These are phyloP conservation scores for Tetrapisispora namnaoensis DNA, from an alignment of 805 yeast genomes.

Conservation along the genomic window DNA sequence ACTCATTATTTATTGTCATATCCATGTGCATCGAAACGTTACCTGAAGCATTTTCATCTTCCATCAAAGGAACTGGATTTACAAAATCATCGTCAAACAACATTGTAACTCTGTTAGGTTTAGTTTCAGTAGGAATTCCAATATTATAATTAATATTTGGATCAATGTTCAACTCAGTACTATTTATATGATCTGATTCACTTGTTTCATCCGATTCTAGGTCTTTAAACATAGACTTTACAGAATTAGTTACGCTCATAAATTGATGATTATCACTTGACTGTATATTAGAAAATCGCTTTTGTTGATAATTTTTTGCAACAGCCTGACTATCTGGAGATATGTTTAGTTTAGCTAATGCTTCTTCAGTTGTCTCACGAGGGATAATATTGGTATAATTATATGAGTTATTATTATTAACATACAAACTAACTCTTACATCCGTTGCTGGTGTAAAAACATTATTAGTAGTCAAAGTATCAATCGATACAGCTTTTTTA, in stretches of 20 bases:
- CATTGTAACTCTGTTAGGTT: conserved; percentile 23
- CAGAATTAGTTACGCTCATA: conserved; percentile 14
- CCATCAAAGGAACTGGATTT: not conserved
- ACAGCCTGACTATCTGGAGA: conserved; percentile 18
- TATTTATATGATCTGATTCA: not conserved
- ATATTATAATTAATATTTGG: not conserved
- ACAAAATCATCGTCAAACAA: conserved; percentile 21
- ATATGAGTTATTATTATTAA: conserved; percentile 12
- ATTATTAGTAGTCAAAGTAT: conserved; percentile 23
- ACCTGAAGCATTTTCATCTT: not conserved
- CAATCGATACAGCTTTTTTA: conserved; percentile 28
- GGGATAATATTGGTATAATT: conserved; percentile 10
- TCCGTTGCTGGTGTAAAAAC: conserved; percentile 25
- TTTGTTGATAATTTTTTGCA: conserved; percentile 10
- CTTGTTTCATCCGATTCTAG: conserved; percentile 18
- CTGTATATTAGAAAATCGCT: conserved; percentile 17
- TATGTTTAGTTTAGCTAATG: conserved; percentile 24
- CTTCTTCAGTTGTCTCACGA: conserved; percentile 28
- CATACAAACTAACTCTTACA: conserved; percentile 27
- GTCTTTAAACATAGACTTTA: conserved; percentile 26
- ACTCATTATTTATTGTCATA: not conserved
- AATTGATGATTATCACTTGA: conserved; percentile 5
- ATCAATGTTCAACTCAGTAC: conserved; percentile 1
- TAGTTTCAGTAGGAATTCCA: not conserved
- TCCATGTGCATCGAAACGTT: not conserved